phyloP scores from a whole-genome alignment of 78 protist species.

The Chrysochromulina parva region DNA sequence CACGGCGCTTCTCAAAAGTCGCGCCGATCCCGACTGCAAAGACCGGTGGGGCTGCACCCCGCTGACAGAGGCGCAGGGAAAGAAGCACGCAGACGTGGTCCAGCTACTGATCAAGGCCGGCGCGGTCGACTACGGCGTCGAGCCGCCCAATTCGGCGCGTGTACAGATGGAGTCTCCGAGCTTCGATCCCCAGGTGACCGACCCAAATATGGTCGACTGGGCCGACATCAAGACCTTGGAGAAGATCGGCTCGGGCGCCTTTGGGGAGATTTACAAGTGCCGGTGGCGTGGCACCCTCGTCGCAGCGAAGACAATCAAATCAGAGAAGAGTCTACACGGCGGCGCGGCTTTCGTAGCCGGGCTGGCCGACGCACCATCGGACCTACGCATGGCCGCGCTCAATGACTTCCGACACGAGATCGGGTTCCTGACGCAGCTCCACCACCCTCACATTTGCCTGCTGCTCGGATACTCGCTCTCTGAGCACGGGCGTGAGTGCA shows the following conservation, averaged over 20 bases:
- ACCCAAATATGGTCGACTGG: background rate
- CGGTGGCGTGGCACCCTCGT: conserved; percentile 26
- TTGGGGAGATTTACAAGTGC: background rate
- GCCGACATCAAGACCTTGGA: background rate
- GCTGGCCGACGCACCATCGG: background rate
- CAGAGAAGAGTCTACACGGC: background rate
- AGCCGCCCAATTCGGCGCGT: background rate
- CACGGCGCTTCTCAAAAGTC: background rate
- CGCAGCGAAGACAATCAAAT: background rate
- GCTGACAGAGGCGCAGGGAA: conserved; percentile 57
- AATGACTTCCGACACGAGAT: background rate
- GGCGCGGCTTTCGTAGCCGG: background rate
- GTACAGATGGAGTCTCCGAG: background rate
- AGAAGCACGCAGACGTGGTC: conserved; percentile 11
- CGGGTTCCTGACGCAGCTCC: background rate
- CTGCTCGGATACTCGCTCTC: background rate
- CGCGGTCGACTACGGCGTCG: background rate
- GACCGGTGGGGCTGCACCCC: conserved; percentile 72
- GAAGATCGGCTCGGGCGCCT: conserved; percentile 9
- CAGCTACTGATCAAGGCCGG: background rate
- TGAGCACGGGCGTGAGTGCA: background rate
- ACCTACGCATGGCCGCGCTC: background rate
- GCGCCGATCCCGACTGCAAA: background rate
- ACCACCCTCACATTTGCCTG: background rate
- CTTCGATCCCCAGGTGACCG: too few relatives aligned